These are phyloP conservation scores for Aspergillus pseudoviridinutans DNA, from an alignment of 2,329 filamentous ascomycete species.

Conservation along the genomic window DNA sequence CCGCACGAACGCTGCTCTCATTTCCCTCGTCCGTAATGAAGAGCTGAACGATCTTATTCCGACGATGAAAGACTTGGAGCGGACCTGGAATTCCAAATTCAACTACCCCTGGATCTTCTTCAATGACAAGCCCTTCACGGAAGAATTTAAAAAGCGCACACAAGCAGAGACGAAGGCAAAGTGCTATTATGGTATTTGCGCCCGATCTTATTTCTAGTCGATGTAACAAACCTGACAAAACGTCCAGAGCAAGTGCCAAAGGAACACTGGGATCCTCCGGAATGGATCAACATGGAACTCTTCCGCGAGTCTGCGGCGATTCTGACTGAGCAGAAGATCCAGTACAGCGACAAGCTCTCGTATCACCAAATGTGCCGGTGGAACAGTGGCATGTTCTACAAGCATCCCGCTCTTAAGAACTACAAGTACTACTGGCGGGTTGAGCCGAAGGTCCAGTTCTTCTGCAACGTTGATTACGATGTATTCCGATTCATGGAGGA, in stretches of 20 bases:
- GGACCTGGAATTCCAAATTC: conserved; percentile 97
- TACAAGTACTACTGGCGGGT: conserved; percentile 97
- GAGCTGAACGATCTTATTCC: conserved; percentile 79
- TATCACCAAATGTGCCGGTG: conserved; percentile 99
- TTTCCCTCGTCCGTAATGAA: conserved; percentile 88
- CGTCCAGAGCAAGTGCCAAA: conserved; percentile 75
- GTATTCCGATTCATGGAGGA: conserved; percentile 98
- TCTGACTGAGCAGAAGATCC: conserved; percentile 77
- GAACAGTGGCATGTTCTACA: conserved; percentile 98
- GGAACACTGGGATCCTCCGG: conserved; percentile 88
- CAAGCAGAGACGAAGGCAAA: conserved; percentile 81
- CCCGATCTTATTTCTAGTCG: conserved; percentile 11
- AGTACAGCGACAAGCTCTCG: conserved; percentile 82
- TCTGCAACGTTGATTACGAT: conserved; percentile 98
- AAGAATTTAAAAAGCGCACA: conserved; percentile 86
- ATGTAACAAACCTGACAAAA: conserved; percentile 1
- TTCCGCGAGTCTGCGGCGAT: conserved; percentile 80
- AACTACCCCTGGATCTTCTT: conserved; percentile 99
- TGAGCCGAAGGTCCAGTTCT: conserved; percentile 97
- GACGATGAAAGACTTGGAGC: conserved; percentile 86
- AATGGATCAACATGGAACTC: conserved; percentile 86
- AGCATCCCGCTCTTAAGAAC: conserved; percentile 79
- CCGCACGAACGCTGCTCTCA: conserved; percentile 87
- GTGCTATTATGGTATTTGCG: conserved; percentile 67
- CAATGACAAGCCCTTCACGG: conserved; percentile 89